Evolutionary conservation across 805 yeast species (phyloP).

Genomic region (Brettanomyces sp.): DNA sequence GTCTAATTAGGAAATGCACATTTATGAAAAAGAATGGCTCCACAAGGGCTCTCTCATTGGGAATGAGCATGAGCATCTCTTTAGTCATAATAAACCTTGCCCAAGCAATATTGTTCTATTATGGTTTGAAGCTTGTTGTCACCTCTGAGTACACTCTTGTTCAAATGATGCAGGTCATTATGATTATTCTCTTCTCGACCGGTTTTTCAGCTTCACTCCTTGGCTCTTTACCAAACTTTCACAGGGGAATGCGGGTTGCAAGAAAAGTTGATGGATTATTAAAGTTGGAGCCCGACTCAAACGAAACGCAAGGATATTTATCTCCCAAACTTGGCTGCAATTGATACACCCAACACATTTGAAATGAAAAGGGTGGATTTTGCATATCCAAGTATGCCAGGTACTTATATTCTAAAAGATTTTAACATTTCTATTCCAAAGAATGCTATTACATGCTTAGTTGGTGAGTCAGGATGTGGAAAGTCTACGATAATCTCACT

Average conservation of each 20-base stretch:
- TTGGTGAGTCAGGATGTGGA: constrained; percentile 88
- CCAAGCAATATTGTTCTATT: constrained; percentile 68
- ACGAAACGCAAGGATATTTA: constrained; percentile 29
- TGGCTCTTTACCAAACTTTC: constrained; percentile 65
- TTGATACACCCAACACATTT: constrained; percentile 18
- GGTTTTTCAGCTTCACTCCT: constrained; percentile 52
- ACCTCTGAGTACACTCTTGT: constrained; percentile 41
- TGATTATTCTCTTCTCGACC: constrained; percentile 66
- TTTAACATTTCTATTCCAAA: constrained; percentile 33
- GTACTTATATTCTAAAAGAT: constrained; percentile 27
- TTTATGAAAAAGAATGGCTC: constrained; percentile 31
- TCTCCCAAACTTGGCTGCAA: constrained; percentile 16
- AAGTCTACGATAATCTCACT: constrained; percentile 68
- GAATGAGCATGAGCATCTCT: constrained; percentile 56
- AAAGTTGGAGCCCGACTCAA: constrained; percentile 22
- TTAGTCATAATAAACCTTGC: constrained; percentile 47
- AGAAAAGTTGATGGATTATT: constrained; percentile 38
- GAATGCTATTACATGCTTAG: constrained; percentile 53
- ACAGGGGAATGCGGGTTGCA: constrained; percentile 72
- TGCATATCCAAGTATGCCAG: constrained; percentile 30
- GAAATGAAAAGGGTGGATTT: constrained; percentile 39
- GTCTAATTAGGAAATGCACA: constrained; percentile 25
- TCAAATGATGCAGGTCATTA: constrained; percentile 60
- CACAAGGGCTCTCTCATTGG: constrained; percentile 49
- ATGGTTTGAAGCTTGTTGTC: constrained; percentile 69